phyloP scores from a whole-genome alignment of 1,284 basidiomycete genomes.

The Melampsora americana region DNA sequence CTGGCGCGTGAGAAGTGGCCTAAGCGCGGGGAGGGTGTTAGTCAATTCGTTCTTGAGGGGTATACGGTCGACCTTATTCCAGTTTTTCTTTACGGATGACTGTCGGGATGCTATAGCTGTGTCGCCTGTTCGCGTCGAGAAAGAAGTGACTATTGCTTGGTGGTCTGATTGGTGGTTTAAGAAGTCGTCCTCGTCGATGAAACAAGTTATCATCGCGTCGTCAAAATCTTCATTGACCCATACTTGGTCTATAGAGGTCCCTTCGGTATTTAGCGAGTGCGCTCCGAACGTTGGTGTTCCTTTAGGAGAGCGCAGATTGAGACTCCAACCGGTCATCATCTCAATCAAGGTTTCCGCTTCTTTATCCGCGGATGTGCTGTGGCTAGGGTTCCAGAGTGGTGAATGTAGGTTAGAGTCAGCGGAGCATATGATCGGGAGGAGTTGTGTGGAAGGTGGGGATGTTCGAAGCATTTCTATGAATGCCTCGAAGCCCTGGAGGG shows the following conservation, averaged over 20 bases:
- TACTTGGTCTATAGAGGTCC: constrained; percentile 6
- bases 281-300: constrained; percentile 13
- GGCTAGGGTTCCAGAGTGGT: neutral
- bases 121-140: neutral
- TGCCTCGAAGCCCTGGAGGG: no score
- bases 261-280: neutral
- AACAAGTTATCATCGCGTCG: neutral
- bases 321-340: neutral
- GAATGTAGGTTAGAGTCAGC: constrained; percentile 23
- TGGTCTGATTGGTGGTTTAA: constrained; percentile 29
- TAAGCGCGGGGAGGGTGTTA: no score
- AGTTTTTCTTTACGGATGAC: neutral
- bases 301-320: neutral
- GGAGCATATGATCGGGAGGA: neutral
- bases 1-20: no score
- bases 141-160: constrained; percentile 15
- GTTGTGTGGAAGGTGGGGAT: no score
- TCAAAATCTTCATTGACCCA: constrained; percentile 5
- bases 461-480: no score
- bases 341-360: neutral
- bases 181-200: neutral
- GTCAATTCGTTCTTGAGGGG: no score
- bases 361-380: neutral
- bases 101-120: neutral
- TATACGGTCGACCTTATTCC: neutral